phyloP scores from a whole-genome alignment of 2,329 filamentous ascomycete species.

The Nigrospora oryzae region DNA sequence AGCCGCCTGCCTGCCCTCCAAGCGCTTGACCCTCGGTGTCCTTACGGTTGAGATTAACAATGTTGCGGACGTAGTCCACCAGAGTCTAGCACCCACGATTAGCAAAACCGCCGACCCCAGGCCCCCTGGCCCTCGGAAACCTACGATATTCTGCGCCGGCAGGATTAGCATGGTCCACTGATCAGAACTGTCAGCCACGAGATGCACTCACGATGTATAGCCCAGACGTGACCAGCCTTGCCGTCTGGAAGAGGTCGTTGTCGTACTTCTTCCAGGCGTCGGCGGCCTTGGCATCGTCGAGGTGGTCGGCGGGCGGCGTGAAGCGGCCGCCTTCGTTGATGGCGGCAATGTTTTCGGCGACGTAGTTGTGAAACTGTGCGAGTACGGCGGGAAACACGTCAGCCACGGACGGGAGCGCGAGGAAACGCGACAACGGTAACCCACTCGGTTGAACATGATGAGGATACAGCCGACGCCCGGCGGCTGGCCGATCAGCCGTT shows the following conservation, averaged over 20 bases:
- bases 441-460: slow-evolving; percentile 51
- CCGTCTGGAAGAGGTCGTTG: slow-evolving; percentile 72
- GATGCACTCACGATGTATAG: slow-evolving; percentile 74
- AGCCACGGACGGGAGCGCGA: neutral
- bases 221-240: slow-evolving; percentile 64
- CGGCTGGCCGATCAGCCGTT: slow-evolving; percentile 61
- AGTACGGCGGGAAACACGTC: slow-evolving; percentile 26
- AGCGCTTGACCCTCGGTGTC: neutral
- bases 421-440: neutral
- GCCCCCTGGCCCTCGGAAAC: neutral
- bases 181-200: slow-evolving; percentile 45
- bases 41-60: slow-evolving; percentile 58
- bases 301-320: slow-evolving; percentile 43
- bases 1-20: too few species aligned
- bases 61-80: slow-evolving; percentile 55
- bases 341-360: slow-evolving; percentile 66
- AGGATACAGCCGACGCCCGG: slow-evolving; percentile 64
- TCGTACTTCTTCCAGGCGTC: slow-evolving; percentile 61
- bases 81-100: neutral
- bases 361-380: slow-evolving; percentile 73
- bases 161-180: neutral
- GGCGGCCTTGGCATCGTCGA: slow-evolving; percentile 30
- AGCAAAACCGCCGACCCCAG: neutral
- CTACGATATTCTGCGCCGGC: neutral
- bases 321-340: slow-evolving; percentile 84